Percentiles rank a stretch among this genome's conserved stretches.
phyloP scores from a whole-genome alignment of 78 protist species.

The Protostelium mycophagum region DNA sequence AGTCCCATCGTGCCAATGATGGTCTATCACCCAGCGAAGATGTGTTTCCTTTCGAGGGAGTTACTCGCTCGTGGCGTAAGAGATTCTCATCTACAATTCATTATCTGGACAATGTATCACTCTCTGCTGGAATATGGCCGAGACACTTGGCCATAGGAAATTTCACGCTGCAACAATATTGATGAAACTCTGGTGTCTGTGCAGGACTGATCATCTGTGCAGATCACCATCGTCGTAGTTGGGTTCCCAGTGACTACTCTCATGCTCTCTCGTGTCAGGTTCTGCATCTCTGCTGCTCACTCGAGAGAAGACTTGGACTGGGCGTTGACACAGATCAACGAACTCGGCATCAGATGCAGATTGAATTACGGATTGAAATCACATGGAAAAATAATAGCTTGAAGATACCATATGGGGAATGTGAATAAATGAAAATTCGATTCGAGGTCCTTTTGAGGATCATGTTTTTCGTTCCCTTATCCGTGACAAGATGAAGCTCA shows the following conservation, averaged over 20 bases:
- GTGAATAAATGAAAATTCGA: too few relatives aligned
- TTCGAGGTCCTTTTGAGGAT: too few relatives aligned
- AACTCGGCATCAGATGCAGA: slow-evolving; percentile 24
- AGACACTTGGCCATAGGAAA: too few relatives aligned
- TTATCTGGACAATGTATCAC: too few relatives aligned
- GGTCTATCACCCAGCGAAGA: slow-evolving; percentile 89
- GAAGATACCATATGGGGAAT: too few relatives aligned
- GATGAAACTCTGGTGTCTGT: too few relatives aligned
- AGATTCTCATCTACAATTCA: too few relatives aligned
- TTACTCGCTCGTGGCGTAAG: slow-evolving; percentile 42
- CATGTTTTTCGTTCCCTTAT: too few relatives aligned
- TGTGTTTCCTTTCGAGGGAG: slow-evolving; percentile 75
- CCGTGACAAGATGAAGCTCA: too few relatives aligned
- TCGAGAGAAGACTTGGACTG: slow-evolving; percentile 75
- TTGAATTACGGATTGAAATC: neutral
- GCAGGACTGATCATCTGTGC: neutral
- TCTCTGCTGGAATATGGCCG: too few relatives aligned
- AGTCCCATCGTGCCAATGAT: slow-evolving; percentile 96
- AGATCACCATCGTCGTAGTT: slow-evolving; percentile 96
- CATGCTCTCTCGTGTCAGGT: slow-evolving; percentile 86
- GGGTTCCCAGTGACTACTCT: slow-evolving; percentile 98
- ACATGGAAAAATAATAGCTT: too few relatives aligned
- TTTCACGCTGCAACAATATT: too few relatives aligned
- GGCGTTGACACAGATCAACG: slow-evolving; percentile 61
- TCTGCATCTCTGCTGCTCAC: slow-evolving; percentile 95